Evolutionary conservation across 2,329 filamentous ascomycete species (phyloP).

Genomic region (Ascochyta clinopodiicola): DNA sequence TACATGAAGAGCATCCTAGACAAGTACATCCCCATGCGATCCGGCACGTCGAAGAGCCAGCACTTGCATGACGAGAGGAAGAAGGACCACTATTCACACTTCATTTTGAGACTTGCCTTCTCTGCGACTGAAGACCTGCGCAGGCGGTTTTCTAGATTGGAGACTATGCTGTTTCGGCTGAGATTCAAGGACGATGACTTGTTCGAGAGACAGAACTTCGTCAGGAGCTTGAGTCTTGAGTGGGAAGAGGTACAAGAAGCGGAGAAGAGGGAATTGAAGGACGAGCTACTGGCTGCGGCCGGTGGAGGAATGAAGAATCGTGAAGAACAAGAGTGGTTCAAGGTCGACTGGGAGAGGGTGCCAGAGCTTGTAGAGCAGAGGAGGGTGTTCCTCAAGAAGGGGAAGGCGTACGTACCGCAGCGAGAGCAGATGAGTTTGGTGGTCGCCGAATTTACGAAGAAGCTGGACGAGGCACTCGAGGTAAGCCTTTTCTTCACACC

Average conservation of each 20-base stretch:
- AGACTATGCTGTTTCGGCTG: constrained; percentile 87
- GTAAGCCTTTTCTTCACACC: constrained; percentile 54
- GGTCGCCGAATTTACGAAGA: constrained; percentile 80
- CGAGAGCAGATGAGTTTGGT: constrained; percentile 90
- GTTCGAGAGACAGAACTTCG: constrained; percentile 76
- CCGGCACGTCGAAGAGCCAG: constrained; percentile 69
- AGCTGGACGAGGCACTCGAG: constrained; percentile 83
- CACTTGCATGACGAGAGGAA: constrained; percentile 75
- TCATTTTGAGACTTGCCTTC: constrained; percentile 93
- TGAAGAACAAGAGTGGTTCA: constrained; percentile 91
- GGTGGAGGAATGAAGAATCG: constrained; percentile 60
- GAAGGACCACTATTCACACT: constrained; percentile 97
- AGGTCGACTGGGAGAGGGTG: constrained; percentile 93
- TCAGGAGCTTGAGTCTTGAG: constrained; percentile 77
- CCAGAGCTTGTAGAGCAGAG: constrained; percentile 86
- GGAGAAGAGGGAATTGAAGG: constrained; percentile 73
- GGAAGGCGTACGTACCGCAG: constrained; percentile 90
- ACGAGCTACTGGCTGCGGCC: constrained; percentile 60
- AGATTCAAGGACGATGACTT: constrained; percentile 79
- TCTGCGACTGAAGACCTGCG: constrained; percentile 89
- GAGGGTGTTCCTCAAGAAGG: constrained; percentile 75
- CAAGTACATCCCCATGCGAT: constrained; percentile 82
- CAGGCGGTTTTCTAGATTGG: constrained; percentile 82
- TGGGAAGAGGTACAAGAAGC: constrained; percentile 84
- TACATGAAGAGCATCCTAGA: constrained; percentile 88